Percentiles rank a stretch among this genome's conserved stretches.
These are phyloP conservation scores for Trichosporon coremiiforme DNA, from an alignment of 1,284 basidiomycete genomes.

Conservation along the genomic window DNA sequence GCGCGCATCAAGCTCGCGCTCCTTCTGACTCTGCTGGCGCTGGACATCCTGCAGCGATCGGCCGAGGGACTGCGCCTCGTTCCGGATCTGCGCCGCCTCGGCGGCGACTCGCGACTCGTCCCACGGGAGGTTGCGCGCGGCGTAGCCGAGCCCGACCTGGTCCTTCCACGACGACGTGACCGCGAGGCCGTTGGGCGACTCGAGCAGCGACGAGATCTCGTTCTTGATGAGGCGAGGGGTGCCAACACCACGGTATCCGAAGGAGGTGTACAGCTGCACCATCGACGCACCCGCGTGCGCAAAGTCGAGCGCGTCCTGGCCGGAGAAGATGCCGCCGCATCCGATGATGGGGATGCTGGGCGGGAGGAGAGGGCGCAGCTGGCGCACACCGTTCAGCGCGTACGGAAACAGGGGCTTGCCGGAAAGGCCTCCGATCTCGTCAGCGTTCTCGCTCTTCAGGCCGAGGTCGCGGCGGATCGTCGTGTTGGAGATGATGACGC, in stretches of 20 bases:
- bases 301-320: conserved; percentile 85
- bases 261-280: conserved; percentile 89
- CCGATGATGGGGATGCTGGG: conserved; percentile 82
- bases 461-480: conserved; percentile 75
- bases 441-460: conserved; percentile 59
- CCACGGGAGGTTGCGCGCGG: conserved; percentile 41
- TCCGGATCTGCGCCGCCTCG: conserved; percentile 52
- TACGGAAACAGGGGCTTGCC: conserved; percentile 83
- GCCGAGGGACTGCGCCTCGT: conserved; percentile 50
- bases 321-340: conserved; percentile 86
- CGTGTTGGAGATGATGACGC: conserved; percentile 96
- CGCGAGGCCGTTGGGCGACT: conserved; percentile 44
- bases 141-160: conserved; percentile 61
- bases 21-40: conserved; percentile 1
- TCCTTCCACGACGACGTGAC: conserved; percentile 65
- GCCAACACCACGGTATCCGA: conserved; percentile 89
- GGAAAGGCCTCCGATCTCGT: conserved; percentile 84
- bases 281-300: conserved; percentile 83
- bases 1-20: conserved; percentile 8
- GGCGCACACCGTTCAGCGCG: conserved; percentile 73
- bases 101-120: conserved; percentile 48
- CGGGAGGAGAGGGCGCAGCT: conserved; percentile 75
- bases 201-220: conserved; percentile 63
- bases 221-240: conserved; percentile 87
- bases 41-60: conserved; percentile 28